A percentile compares a stretch with the other conserved stretches of the same genome.
phyloP scores from a whole-genome alignment of 805 yeast species.

The Blastobotrys muscicola region DNA sequence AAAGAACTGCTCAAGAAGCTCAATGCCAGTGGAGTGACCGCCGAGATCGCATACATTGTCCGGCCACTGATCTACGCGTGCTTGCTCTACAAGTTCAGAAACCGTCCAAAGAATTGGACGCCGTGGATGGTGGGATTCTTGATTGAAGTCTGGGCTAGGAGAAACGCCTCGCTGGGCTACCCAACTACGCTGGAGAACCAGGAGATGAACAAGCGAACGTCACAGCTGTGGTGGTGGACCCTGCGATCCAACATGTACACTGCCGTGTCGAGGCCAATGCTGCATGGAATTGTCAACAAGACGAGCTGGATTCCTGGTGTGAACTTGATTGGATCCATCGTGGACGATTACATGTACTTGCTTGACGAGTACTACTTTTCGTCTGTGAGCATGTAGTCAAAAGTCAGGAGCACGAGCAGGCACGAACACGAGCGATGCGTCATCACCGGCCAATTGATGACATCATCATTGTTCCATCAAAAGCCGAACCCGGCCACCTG shows the following conservation, averaged over 20 bases:
- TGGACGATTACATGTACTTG: slow-evolving; percentile 31
- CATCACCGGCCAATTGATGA: neutral
- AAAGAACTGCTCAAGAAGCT: slow-evolving; percentile 24
- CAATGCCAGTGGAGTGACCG: slow-evolving; percentile 14
- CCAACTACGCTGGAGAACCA: slow-evolving; percentile 27
- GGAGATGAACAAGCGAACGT: slow-evolving; percentile 21
- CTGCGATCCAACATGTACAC: slow-evolving; percentile 32
- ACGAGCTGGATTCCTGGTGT: slow-evolving; percentile 26
- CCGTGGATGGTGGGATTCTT: slow-evolving; percentile 33
- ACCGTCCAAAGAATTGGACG: slow-evolving; percentile 25
- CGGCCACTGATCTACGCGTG: slow-evolving; percentile 33
- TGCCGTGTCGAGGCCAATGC: slow-evolving; percentile 23
- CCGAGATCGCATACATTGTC: slow-evolving; percentile 29
- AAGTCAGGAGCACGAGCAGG: too few relatives aligned
- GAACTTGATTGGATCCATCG: slow-evolving; percentile 23
- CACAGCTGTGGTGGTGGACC: slow-evolving; percentile 31
- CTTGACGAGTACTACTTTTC: slow-evolving; percentile 31
- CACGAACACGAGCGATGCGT: too few relatives aligned
- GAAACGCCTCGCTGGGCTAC: slow-evolving; percentile 19
- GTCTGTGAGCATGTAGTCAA: slow-evolving; percentile 10
- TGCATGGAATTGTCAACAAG: slow-evolving; percentile 19
- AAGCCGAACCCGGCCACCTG: too few relatives aligned
- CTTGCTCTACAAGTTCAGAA: slow-evolving; percentile 19
- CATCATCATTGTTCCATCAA: too few relatives aligned
- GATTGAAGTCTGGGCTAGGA: slow-evolving; percentile 26